phyloP scores from a whole-genome alignment of 768 basidiomycete genomes.

The Phaeolepiota aurea region DNA sequence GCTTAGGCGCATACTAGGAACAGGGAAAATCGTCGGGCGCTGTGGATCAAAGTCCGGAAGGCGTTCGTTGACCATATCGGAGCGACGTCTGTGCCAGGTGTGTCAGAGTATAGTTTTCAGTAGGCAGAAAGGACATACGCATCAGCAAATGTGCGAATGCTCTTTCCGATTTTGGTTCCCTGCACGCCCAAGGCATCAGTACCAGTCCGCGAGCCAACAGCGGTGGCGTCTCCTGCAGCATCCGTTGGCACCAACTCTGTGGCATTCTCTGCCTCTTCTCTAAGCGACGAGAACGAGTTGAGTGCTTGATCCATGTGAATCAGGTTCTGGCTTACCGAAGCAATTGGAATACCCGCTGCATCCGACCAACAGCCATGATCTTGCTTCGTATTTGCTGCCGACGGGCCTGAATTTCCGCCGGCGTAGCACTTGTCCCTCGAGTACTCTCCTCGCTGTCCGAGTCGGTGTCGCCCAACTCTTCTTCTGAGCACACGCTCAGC shows the following conservation, averaged over 20 bases:
- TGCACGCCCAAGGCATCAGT: conserved; percentile 57
- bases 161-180: conserved; percentile 45
- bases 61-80: conserved; percentile 69
- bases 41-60: conserved; percentile 47
- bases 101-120: not conserved
- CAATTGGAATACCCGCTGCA: conserved; percentile 86
- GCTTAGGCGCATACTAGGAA: conserved; percentile 44
- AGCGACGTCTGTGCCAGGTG: conserved; percentile 43
- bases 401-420: conserved; percentile 40
- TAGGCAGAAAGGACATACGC: conserved; percentile 37
- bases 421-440: conserved; percentile 21
- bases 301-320: conserved; percentile 5
- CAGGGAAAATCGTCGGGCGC: conserved; percentile 40
- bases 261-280: conserved; percentile 74
- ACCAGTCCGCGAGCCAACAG: conserved; percentile 23
- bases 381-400: conserved; percentile 85
- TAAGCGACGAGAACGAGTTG: conserved; percentile 18
- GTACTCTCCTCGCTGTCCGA: conserved; percentile 28
- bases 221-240: conserved; percentile 16
- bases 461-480: conserved; percentile 70
- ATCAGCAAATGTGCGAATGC: conserved; percentile 68
- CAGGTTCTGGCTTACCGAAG: conserved; percentile 51
- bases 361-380: conserved; percentile 85
- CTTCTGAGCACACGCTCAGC: conserved; percentile 86
- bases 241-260: conserved; percentile 49